These are phyloP conservation scores for Saccharum spontaneum DNA, from an alignment of 176 grass and related monocot genomes.

Conservation along the genomic window DNA sequence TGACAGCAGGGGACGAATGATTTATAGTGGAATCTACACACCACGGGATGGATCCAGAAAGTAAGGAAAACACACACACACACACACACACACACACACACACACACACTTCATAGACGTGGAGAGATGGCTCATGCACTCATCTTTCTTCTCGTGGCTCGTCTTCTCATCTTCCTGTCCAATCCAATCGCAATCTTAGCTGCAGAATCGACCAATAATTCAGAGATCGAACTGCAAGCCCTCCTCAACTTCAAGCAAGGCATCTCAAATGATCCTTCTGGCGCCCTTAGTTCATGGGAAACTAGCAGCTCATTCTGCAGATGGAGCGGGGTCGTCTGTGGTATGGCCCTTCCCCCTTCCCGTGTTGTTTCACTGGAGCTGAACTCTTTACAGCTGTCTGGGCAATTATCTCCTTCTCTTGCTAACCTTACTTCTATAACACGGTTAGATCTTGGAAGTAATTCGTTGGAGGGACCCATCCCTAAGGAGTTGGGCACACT, in stretches of 20 bases:
- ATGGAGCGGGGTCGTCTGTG: slow-evolving; percentile 30
- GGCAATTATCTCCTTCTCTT: slow-evolving; percentile 12
- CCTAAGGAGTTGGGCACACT: background rate
- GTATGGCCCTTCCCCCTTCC: background rate
- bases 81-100: background rate
- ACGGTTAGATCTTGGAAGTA: slow-evolving; percentile 18
- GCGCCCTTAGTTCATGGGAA: slow-evolving; percentile 10
- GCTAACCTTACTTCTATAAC: slow-evolving; percentile 44
- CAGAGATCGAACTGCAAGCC: slow-evolving; percentile 3
- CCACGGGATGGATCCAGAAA: background rate
- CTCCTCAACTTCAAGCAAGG: slow-evolving; percentile 38
- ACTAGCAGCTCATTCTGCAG: background rate
- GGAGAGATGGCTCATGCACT: background rate
- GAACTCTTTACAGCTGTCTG: background rate
- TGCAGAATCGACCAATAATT: background rate
- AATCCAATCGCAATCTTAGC: background rate
- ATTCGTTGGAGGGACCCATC: background rate
- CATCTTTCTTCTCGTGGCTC: background rate
- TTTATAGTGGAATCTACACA: background rate
- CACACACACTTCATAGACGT: background rate
- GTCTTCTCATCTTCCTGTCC: background rate
- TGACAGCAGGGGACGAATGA: background rate
- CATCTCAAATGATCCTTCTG: background rate
- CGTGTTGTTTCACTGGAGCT: slow-evolving; percentile 25
- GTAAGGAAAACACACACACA: background rate